These are phyloP conservation scores for Tremella mesenterica DNA, from an alignment of 768 basidiomycete species.

Conservation along the genomic window DNA sequence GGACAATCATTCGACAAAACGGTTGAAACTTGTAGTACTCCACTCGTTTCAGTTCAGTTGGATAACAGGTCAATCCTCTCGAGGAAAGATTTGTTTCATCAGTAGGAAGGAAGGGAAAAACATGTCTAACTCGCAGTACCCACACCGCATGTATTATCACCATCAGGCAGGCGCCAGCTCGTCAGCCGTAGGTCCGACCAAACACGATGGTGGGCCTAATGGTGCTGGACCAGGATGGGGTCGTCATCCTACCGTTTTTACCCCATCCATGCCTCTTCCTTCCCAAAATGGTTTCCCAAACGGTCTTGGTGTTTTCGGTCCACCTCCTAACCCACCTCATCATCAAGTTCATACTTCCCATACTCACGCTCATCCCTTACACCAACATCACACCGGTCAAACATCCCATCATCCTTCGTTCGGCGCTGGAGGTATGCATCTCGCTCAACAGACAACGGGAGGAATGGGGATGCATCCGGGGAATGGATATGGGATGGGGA, in stretches of 20 bases:
- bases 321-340: background rate
- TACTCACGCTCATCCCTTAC: background rate
- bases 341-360: background rate
- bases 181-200: background rate
- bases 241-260: background rate
- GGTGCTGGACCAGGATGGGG: constrained; percentile 1
- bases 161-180: constrained; percentile 1
- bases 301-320: background rate
- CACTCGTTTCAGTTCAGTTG: no score
- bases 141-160: background rate
- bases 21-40: no score
- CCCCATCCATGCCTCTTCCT: background rate
- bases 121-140: background rate
- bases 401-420: constrained; percentile 23
- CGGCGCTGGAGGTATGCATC: constrained; percentile 13
- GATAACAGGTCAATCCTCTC: no score
- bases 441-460: constrained; percentile 3
- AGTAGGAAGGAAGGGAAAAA: background rate
- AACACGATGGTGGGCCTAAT: background rate
- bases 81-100: background rate
- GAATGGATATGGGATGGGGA: constrained; percentile 18
- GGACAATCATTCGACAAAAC: no score
- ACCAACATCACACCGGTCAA: constrained; percentile 8
- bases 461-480: constrained; percentile 16
- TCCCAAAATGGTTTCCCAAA: background rate